Base-by-base conservation (phyloP, 2,329 filamentous ascomycete species). In the Aspergillus carbonarius region DNA sequence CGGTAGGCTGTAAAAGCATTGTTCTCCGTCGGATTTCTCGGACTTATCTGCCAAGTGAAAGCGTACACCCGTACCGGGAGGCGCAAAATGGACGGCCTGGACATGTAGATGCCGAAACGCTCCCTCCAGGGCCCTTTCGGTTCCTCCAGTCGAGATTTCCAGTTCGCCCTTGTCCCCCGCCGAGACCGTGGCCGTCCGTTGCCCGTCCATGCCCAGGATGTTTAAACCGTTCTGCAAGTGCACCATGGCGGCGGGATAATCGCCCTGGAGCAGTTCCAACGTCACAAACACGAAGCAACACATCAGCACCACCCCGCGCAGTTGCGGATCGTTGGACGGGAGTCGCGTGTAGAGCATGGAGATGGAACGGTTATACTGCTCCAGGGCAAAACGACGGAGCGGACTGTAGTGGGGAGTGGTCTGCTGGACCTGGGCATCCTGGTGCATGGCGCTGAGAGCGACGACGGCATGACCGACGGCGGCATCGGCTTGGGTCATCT, bases 261-360 rank as follows among this genome's bases (percentile, higher is more conserved):
- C 57, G 3, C 69, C 66, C 18, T 64, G 66, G 1, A 69, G 30
- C 17, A 70, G 61, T 12, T 72, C 68, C 47, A 67, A 66, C 0
- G 63, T 27, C 9, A 66, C 55, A 49, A 72, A 69, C 0, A 72
- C 48, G 9, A 70, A 59, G 49, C 70, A 70, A 34, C 65, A 59
- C 3, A 66, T 64, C 6, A 72, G 56, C 13, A 66, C 49, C 13
- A 69, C 54, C 17, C 64, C 53, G 20, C 54, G 57, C 13, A 66
- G 30, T 18, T 61, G 57, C 3, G 60, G 58, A 12, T 65, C 62
- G 3, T 62, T 53, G 9, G 56, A 62, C 17, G 58, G 37, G 5
- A 63, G 55, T 17, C 63, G 62, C 25, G 49, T 54, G 42, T 53
- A 66, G 17, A 71, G 53, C 2, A 52, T 17, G 25, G 58, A 59